These are phyloP conservation scores for Intubia oerlemansii DNA, from an alignment of 2,329 filamentous ascomycete genomes.

Conservation along the genomic window DNA sequence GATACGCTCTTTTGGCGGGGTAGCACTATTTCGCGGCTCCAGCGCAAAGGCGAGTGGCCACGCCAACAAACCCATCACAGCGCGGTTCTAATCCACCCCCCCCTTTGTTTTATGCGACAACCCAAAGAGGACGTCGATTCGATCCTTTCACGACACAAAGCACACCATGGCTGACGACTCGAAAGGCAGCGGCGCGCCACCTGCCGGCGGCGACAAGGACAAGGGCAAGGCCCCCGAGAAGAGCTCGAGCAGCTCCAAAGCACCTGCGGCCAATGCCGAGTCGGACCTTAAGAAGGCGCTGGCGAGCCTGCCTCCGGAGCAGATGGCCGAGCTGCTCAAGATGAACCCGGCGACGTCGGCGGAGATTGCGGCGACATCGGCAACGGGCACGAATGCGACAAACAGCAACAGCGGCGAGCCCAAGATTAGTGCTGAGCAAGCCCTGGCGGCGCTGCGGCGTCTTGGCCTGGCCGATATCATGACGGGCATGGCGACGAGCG, in stretches of 20 bases:
- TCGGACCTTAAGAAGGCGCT: slow-evolving; percentile 27
- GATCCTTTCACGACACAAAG: too few relatives aligned
- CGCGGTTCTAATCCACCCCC: too few relatives aligned
- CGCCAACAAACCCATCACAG: too few relatives aligned
- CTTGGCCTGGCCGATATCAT: slow-evolving; percentile 50
- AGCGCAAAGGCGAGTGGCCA: too few relatives aligned
- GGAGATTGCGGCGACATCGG: slow-evolving; percentile 29
- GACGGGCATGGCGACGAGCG: slow-evolving; percentile 52
- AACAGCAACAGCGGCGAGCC: background rate
- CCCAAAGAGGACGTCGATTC: too few relatives aligned
- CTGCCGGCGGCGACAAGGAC: too few relatives aligned
- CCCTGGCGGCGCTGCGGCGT: slow-evolving; percentile 33
- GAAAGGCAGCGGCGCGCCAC: too few relatives aligned
- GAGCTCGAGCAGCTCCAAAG: slow-evolving; percentile 21
- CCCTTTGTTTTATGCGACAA: too few relatives aligned
- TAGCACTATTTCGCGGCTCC: too few relatives aligned
- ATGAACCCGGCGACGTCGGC: slow-evolving; percentile 53
- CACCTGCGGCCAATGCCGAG: slow-evolving; percentile 15
- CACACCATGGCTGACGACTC: too few relatives aligned
- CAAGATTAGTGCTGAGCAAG: slow-evolving; percentile 14
- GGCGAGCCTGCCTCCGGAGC: slow-evolving; percentile 29
- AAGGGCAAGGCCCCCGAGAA: slow-evolving; percentile 17
- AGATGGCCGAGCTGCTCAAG: slow-evolving; percentile 43
- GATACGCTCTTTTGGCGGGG: too few relatives aligned
- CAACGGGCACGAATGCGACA: slow-evolving; percentile 6